Evolutionary conservation across 2,329 filamentous ascomycete species (phyloP), one percentile per base, ranked within the genome.

Genomic region (Fusarium algeriense): DNA sequence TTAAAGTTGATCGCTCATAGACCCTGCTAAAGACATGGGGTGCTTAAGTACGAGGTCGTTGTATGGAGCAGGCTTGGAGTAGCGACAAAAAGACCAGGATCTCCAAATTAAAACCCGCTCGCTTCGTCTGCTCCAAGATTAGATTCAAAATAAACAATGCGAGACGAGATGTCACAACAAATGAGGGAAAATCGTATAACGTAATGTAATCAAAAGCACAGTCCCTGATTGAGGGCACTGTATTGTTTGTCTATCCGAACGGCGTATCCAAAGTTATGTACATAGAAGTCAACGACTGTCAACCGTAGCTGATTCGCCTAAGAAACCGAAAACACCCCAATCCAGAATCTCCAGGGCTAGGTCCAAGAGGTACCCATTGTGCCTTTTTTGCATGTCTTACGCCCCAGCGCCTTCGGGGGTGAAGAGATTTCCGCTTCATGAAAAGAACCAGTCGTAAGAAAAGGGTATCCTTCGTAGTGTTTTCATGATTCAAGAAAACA

Each of bases 321-420:
- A 65, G 67, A 65, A 70, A 73, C 69, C 71, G 60, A 68, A 65
- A 75, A 75, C 73, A 75, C 70, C 72, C 71, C 61, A 70, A 76
- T 73, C 64, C 69, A 70, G 67, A 73, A 75, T 58, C 56, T 70
- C 63, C 44, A 56, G 67, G 49, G 40, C 56, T 20, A 35, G 44
- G 52, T 50, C 38, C 43, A 32, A 44, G 49, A 26, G 30, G 45
- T 20, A 60, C 46, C 60, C 40, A 35, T 50, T 46, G 35, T 54
- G 41, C 60, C 60, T 35, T 67, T 69, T 62, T 64, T 43, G 23
- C 23, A 46, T 64, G 35, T 64, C 52, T 52, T 67, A 67, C 63
- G 55, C 68, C 74, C 74, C 54, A 35, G 61, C 57, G 70, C 68
- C 74, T 62, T 60, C 23, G 45, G 60, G 68, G 69, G 56, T 65